phyloP scores from a whole-genome alignment of 163 green algal species.

The Scenedesmus sp. region DNA sequence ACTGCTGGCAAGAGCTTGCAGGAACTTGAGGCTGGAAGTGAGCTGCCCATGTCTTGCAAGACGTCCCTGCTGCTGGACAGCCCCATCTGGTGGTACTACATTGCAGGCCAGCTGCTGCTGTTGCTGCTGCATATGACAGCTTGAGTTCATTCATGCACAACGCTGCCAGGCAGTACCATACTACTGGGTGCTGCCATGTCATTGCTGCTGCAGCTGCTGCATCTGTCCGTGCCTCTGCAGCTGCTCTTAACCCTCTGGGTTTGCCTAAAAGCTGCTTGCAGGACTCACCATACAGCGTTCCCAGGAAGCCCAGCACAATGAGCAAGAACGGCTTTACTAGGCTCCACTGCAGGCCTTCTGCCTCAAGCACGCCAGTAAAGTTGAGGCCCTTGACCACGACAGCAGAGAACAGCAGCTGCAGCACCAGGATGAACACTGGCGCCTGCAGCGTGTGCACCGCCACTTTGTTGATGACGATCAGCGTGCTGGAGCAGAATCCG shows the following conservation, averaged over 20 bases:
- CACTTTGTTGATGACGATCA: conserved; percentile 85
- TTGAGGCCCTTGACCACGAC: conserved; percentile 53
- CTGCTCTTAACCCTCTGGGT: background rate
- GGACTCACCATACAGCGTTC: conserved; percentile 34
- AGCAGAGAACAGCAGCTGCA: conserved; percentile 70
- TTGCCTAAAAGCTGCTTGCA: background rate
- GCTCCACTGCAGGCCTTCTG: conserved; percentile 63
- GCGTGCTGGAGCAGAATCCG: conserved; percentile 67
- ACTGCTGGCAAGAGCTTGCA: too few species aligned
- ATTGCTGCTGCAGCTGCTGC: background rate
- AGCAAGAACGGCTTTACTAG: conserved; percentile 59
- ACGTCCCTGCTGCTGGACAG: too few species aligned
- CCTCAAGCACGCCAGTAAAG: conserved; percentile 57
- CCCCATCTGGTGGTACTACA: too few species aligned
- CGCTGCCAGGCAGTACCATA: too few species aligned
- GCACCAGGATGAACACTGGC: conserved; percentile 74
- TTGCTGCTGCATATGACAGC: too few species aligned
- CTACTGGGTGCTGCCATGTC: too few species aligned
- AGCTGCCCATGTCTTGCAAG: too few species aligned
- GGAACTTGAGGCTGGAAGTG: too few species aligned
- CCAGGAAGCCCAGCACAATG: conserved; percentile 28
- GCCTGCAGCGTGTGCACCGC: conserved; percentile 72
- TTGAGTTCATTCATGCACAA: too few species aligned
- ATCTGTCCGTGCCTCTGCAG: background rate
- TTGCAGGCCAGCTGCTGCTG: too few species aligned